Conservation (phyloP, 2,329 filamentous ascomycete species). For the Chrysosporium keratinophilum region DNA sequence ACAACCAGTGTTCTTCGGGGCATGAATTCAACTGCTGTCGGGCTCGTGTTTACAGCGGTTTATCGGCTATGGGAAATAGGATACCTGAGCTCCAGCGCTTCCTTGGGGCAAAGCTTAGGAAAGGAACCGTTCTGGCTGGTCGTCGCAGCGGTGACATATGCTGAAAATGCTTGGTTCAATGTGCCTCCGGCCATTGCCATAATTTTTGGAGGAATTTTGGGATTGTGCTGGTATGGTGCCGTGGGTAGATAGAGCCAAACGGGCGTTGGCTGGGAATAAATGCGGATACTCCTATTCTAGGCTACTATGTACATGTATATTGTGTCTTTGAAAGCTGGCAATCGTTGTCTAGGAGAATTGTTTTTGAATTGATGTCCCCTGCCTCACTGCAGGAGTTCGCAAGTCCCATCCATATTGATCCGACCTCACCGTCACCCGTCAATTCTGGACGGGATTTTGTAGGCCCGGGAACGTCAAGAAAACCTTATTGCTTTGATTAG, state of each 20-base stretch:
- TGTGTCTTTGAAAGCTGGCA: too few species aligned
- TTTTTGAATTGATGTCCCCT: too few species aligned
- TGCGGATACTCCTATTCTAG: too few species aligned
- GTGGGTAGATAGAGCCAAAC: slow-evolving; percentile 21
- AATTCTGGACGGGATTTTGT: too few species aligned
- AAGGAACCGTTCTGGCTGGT: slow-evolving; percentile 56
- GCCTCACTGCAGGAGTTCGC: too few species aligned
- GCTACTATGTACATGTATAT: too few species aligned
- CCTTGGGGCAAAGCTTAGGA: slow-evolving; percentile 44
- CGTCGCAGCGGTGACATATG: slow-evolving; percentile 44
- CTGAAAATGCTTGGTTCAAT: slow-evolving; percentile 41
- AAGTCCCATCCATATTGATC: too few species aligned
- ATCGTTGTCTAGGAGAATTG: too few species aligned
- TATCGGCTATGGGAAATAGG: slow-evolving; percentile 55
- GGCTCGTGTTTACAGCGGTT: slow-evolving; percentile 54
- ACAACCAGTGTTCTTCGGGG: slow-evolving; percentile 46
- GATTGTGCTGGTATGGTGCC: slow-evolving; percentile 40
- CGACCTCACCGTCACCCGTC: too few species aligned
- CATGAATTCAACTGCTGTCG: slow-evolving; percentile 51
- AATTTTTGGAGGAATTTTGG: slow-evolving; percentile 39
- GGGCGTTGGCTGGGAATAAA: too few species aligned
- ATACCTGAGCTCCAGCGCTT: slow-evolving; percentile 43
- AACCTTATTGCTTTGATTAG: too few species aligned
- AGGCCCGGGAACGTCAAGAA: neutral
- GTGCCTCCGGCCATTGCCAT: slow-evolving; percentile 38